phyloP scores from a whole-genome alignment of 2,329 filamentous ascomycete species.

The Trichophyton equinum region DNA sequence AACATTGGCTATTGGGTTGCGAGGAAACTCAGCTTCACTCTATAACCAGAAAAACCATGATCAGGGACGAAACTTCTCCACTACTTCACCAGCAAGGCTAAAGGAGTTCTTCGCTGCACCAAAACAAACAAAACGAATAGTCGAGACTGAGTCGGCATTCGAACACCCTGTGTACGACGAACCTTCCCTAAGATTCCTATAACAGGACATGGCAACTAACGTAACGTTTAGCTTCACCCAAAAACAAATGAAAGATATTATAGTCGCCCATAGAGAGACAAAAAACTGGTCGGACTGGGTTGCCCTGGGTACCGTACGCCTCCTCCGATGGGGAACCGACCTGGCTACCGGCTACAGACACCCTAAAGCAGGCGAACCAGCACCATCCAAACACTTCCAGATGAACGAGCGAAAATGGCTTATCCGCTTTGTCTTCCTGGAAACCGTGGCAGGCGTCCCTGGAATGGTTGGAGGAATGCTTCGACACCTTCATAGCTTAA shows the following conservation, averaged over 20 bases:
- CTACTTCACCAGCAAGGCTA: slow-evolving; percentile 25
- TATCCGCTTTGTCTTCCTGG: slow-evolving; percentile 79
- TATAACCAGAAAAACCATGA: neutral
- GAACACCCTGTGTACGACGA: slow-evolving; percentile 45
- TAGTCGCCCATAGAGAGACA: slow-evolving; percentile 63
- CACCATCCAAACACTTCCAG: slow-evolving; percentile 48
- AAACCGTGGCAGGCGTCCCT: slow-evolving; percentile 86
- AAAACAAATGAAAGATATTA: slow-evolving; percentile 62
- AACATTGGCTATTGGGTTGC: slow-evolving; percentile 6
- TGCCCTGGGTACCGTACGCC: slow-evolving; percentile 63
- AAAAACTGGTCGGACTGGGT: slow-evolving; percentile 62
- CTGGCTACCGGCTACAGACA: slow-evolving; percentile 69
- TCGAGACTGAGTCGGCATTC: slow-evolving; percentile 54
- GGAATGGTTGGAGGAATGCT: slow-evolving; percentile 97
- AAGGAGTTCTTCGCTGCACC: slow-evolving; percentile 46
- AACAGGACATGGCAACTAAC: neutral
- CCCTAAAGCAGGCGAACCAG: slow-evolving; percentile 39
- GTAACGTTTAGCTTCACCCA: slow-evolving; percentile 48
- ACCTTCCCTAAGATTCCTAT: neutral
- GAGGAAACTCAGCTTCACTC: neutral
- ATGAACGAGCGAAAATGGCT: slow-evolving; percentile 86
- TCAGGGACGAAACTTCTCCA: slow-evolving; percentile 25
- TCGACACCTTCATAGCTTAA: slow-evolving; percentile 59
- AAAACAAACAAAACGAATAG: slow-evolving; percentile 49
- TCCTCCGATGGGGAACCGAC: slow-evolving; percentile 71